A percentile compares a stretch with the other conserved stretches of the same genome.
Evolutionary conservation across 805 yeast species (phyloP).

Genomic region (Candida sonorensis): DNA sequence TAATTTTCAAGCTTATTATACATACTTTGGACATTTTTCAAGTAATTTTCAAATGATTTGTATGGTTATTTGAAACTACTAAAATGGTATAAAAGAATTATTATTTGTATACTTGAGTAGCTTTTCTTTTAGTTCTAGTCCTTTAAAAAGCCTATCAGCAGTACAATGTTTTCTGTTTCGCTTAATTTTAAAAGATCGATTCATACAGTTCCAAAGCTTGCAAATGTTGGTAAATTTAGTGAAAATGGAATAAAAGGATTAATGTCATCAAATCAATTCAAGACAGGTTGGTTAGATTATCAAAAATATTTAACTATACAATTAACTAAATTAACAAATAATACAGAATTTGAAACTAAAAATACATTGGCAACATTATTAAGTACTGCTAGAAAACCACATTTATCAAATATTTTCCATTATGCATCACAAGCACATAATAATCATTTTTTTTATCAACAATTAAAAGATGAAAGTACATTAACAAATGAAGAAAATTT

Average conservation of each 20-base stretch:
- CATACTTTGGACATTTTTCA: no score
- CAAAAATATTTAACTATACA: conserved; percentile 61
- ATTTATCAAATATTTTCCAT: conserved; percentile 69
- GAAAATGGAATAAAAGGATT: conserved; percentile 56
- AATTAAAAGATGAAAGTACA: conserved; percentile 30
- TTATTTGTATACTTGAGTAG: no score
- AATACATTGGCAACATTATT: conserved; percentile 64
- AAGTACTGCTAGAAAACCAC: conserved; percentile 59
- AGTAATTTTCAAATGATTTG: no score
- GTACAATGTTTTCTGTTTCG: no score
- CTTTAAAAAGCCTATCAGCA: no score
- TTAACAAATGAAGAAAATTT: conserved; percentile 17
- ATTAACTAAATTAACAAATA: conserved; percentile 58
- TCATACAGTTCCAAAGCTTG: conserved; percentile 60
- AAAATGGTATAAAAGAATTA: no score
- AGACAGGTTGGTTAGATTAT: conserved; percentile 74
- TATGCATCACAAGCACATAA: conserved; percentile 87
- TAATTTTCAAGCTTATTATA: no score
- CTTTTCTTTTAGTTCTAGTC: no score
- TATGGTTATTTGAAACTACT: no score
- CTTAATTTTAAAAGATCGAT: conserved; percentile 29
- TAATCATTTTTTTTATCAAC: conserved; percentile 82
- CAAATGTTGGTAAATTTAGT: conserved; percentile 31
- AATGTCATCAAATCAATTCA: conserved; percentile 58
- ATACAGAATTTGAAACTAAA: conserved; percentile 73